Base-by-base conservation (phyloP, 1,139 yeast genomes). In the Ogataea hybrid region DNA sequence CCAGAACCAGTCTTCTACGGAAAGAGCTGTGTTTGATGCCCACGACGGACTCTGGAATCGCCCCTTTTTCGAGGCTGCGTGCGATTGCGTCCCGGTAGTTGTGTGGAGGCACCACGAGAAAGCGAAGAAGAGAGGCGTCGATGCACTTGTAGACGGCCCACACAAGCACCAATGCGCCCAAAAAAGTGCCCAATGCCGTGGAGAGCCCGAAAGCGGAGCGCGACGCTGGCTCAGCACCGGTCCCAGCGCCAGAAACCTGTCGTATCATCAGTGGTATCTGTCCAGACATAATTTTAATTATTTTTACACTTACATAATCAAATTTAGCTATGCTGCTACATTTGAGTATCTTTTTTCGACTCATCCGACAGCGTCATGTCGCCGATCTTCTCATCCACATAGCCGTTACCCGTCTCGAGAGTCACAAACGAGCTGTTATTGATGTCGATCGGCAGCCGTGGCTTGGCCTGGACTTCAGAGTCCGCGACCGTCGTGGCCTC, bases 1-100 rank as follows among this genome's bases (percentile, higher is more conserved):
- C 79, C 31, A 72, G 56, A 3, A 76, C 58, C 37, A 77, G 61
- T 42, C 81, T 51, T 44, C 81, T 64, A 44, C 82, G 62, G 47
- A 49, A 37, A 12, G 63, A 67, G 3, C 79, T 70, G 28, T 69
- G 48, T 52, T 75, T 75, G n/a, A 52, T 17, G 12, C 64, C 64
- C 29, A 59, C 32, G 27, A 44, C 42, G 3, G 50, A 27, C 10
- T 40, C 36, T 3, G 49, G 29, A 16, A 58, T 25, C 2, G 32
- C 15, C 0, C 62, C 62, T 2, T 66, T 64, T 38, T 64, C 54
- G 32, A 70, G 43, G 3, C 71, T 76, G 15, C 55, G 49, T 27
- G 52, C 39, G 44, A 76, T 63, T 49, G 65, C 63, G 3, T 70
- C 71, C 44, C 63, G 59, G 71, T 77, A 76, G 35, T 65, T 56